Evolutionary conservation across 768 basidiomycete species (phyloP).

Genomic region (Suillus alpinus): DNA sequence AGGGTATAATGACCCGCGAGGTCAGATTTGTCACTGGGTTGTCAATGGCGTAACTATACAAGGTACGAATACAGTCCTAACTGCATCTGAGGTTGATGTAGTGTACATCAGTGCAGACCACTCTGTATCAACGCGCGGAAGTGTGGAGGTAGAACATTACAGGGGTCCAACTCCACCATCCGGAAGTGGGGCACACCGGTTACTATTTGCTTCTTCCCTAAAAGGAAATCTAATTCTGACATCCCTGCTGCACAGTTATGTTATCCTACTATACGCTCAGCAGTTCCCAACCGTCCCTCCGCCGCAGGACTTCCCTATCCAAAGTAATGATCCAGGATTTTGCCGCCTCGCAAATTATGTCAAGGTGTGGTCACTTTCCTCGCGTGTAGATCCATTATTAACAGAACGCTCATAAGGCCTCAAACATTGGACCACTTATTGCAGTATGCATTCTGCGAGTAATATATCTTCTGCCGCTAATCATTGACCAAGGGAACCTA

Average conservation of each 20-base stretch:
- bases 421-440: conserved; percentile 56
- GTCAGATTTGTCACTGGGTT: conserved; percentile 80
- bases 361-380: conserved; percentile 33
- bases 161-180: conserved; percentile 67
- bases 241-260: conserved; percentile 48
- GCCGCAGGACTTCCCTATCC: conserved; percentile 42
- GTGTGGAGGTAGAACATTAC: conserved; percentile 57
- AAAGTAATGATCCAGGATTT: conserved; percentile 49
- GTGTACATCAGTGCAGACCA: conserved; percentile 21
- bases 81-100: not conserved
- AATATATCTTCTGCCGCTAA: conserved; percentile 4
- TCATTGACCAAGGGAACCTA: conserved; percentile 52
- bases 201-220: conserved; percentile 7
- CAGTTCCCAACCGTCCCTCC: conserved; percentile 62
- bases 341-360: conserved; percentile 62
- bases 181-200: conserved; percentile 77
- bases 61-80: conserved; percentile 29
- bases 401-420: conserved; percentile 32
- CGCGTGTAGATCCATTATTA: not conserved
- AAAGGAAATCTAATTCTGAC: not conserved
- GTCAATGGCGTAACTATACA: conserved; percentile 58
- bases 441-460: conserved; percentile 40
- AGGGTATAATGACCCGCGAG: conserved; percentile 54
- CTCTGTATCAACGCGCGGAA: conserved; percentile 42
- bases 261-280: conserved; percentile 63